Conservation (phyloP, 331 rosid species). For the Cydonia oblonga region DNA sequence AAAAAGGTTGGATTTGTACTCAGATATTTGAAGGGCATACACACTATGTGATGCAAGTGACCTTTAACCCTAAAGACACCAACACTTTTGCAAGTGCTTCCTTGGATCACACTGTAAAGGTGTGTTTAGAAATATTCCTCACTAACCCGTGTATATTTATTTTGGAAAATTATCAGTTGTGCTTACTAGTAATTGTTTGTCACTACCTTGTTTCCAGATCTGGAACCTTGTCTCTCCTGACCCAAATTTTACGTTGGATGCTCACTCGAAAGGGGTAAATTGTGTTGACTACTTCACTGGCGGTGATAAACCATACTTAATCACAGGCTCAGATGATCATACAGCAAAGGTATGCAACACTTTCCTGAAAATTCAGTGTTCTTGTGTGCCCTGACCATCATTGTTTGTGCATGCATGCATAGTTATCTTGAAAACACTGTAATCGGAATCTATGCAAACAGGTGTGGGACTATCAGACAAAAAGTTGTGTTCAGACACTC, state of each 20-base stretch:
- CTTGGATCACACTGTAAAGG: conserved; percentile 83
- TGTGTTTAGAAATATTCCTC: conserved; percentile 4
- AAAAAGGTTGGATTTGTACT: conserved; percentile 52
- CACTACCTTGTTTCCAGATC: conserved; percentile 29
- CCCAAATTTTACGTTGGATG: conserved; percentile 59
- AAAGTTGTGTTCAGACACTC: conserved; percentile 56
- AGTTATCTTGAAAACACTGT: not conserved
- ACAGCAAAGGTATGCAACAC: conserved; percentile 40
- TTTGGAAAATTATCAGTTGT: not conserved
- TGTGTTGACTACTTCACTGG: conserved; percentile 70
- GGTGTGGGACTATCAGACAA: conserved; percentile 75
- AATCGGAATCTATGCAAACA: conserved; percentile 12
- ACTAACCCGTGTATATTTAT: not conserved
- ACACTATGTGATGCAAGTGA: conserved; percentile 88
- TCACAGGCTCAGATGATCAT: conserved; percentile 85
- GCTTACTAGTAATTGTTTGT: not conserved
- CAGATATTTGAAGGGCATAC: conserved; percentile 66
- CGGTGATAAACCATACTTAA: conserved; percentile 47
- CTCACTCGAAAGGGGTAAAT: conserved; percentile 64
- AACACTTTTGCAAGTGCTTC: conserved; percentile 72
- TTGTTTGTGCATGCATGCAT: not conserved
- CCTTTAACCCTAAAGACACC: conserved; percentile 63
- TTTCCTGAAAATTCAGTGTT: not conserved
- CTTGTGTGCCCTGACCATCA: not conserved
- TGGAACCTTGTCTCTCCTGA: conserved; percentile 72